Evolutionary conservation across 139 green algal species (phyloP).

Genomic region (Gonium pectorale): DNA sequence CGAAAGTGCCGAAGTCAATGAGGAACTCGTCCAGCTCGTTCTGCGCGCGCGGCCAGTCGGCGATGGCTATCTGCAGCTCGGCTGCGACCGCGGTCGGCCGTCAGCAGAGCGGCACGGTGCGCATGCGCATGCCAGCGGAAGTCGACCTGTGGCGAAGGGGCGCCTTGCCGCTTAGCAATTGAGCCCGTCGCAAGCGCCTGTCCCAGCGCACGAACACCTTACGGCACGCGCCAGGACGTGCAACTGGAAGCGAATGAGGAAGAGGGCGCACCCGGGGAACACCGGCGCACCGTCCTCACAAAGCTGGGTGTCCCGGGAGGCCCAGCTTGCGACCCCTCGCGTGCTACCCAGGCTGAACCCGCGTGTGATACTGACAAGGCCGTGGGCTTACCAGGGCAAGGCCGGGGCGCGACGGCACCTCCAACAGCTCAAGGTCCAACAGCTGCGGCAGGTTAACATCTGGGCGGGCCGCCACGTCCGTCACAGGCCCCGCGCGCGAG

Average conservation of each 20-base stretch:
- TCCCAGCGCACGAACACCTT: background rate
- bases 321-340: no score
- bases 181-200: no score
- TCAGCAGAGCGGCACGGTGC: slow-evolving; percentile 10
- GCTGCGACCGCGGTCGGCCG: background rate
- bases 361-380: no score
- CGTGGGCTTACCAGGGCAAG: slow-evolving; percentile 21
- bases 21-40: slow-evolving; percentile 44
- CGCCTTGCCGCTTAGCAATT: no score
- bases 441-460: slow-evolving; percentile 6
- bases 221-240: no score
- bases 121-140: slow-evolving; percentile 1
- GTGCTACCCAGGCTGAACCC: no score
- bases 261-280: background rate
- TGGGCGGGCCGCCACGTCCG: background rate
- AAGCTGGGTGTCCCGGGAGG: background rate
- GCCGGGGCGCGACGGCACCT: slow-evolving; percentile 1
- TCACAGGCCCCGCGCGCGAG: background rate
- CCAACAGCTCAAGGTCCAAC: slow-evolving; percentile 23
- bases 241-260: no score
- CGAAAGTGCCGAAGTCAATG: slow-evolving; percentile 16
- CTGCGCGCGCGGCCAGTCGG: background rate
- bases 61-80: slow-evolving; percentile 3
- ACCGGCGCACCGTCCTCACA: no score
- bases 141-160: slow-evolving; percentile 5